Evolutionary conservation across 306 rosid species (phyloP).

Genomic region (Nissolia schottii): DNA sequence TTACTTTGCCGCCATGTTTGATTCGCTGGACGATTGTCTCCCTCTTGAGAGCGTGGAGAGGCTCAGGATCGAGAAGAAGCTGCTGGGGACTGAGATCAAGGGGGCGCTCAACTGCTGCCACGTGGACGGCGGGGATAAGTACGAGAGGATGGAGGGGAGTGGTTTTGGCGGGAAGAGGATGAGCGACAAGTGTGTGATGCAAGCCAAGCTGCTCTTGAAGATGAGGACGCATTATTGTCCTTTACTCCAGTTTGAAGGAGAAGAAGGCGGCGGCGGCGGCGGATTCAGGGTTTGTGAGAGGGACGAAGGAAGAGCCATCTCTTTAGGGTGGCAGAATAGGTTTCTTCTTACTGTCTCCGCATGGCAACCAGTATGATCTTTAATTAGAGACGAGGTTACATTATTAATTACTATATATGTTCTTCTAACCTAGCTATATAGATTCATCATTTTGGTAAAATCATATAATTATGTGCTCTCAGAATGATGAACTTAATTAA

Average conservation of each 20-base stretch:
- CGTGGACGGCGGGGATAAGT: conserved; percentile 19
- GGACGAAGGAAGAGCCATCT: conserved; percentile 52
- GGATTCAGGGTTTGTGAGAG: conserved; percentile 62
- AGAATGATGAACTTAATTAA: conserved; percentile 8
- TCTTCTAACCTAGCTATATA: background rate
- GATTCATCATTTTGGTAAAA: conserved; percentile 26
- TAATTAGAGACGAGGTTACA: too few relatives aligned
- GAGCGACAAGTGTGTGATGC: conserved; percentile 56
- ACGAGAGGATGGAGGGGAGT: conserved; percentile 55
- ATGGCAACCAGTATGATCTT: conserved; percentile 49
- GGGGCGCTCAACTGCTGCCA: conserved; percentile 45
- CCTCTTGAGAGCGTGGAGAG: conserved; percentile 57
- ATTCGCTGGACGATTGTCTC: conserved; percentile 59
- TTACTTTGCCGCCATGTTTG: conserved; percentile 67
- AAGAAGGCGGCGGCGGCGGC: conserved; percentile 31
- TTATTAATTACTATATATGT: background rate
- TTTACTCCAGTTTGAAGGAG: conserved; percentile 32
- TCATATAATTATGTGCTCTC: background rate
- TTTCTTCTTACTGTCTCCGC: conserved; percentile 55
- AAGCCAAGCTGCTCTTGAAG: conserved; percentile 61
- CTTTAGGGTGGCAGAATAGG: conserved; percentile 73
- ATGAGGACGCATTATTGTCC: conserved; percentile 59
- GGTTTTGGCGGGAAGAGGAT: conserved; percentile 38
- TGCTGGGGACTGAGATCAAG: conserved; percentile 59
- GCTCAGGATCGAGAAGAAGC: conserved; percentile 62